A percentile compares a stretch with the other conserved stretches of the same genome.
These are phyloP conservation scores for Tylopilus sp. DNA, from an alignment of 768 basidiomycete species.

Conservation along the genomic window DNA sequence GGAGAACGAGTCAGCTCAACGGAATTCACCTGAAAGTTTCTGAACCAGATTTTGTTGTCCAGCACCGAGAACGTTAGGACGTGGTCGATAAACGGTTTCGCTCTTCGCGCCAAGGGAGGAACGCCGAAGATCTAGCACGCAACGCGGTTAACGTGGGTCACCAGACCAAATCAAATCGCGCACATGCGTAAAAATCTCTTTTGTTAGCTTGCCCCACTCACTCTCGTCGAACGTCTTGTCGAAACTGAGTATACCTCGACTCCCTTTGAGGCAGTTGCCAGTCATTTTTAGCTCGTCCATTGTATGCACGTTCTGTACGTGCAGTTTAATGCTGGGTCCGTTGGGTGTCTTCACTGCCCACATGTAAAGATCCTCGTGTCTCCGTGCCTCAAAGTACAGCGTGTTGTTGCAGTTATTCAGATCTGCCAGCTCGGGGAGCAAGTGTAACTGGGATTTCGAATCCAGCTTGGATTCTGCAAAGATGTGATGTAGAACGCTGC, in stretches of 20 bases:
- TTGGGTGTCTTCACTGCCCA: conserved; percentile 98
- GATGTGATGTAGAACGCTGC: not conserved
- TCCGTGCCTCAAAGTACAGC: conserved; percentile 93
- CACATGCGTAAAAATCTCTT: conserved; percentile 93
- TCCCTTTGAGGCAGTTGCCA: conserved; percentile 96
- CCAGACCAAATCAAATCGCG: conserved; percentile 26
- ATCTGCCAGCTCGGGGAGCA: conserved; percentile 94
- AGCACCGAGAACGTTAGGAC: conserved; percentile 94
- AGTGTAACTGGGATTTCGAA: conserved; percentile 88
- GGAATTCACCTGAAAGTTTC: conserved; percentile 86
- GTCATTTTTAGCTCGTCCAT: conserved; percentile 99
- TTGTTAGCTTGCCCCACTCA: conserved; percentile 82
- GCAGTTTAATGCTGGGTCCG: conserved; percentile 95
- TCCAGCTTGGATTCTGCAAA: conserved; percentile 90
- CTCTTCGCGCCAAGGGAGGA: conserved; percentile 81
- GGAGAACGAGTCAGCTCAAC: not conserved
- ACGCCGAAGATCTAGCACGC: conserved; percentile 84
- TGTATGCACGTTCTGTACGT: conserved; percentile 97
- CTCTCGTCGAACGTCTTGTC: conserved; percentile 86
- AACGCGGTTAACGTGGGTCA: conserved; percentile 1
- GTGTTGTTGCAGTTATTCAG: conserved; percentile 97
- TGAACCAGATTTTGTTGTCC: conserved; percentile 98
- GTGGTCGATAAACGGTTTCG: conserved; percentile 98
- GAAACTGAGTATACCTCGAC: conserved; percentile 88
- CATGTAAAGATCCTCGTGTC: conserved; percentile 93